Evolutionary conservation across 1,139 yeast genomes (phyloP).

Genomic region (Pneumocystis carinii): DNA sequence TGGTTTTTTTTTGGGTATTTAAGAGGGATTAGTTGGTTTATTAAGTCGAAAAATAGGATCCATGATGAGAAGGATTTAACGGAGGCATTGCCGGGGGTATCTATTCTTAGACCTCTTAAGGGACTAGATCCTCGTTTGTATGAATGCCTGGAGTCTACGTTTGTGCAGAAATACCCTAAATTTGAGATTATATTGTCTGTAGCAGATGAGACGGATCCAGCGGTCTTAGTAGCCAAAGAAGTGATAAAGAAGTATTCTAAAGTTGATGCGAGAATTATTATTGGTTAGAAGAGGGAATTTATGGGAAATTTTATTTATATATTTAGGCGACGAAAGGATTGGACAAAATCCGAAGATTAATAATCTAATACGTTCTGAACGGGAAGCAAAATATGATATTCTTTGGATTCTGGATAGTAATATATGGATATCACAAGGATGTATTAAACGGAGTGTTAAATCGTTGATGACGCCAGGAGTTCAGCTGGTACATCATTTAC

Average conservation of each 20-base stretch:
- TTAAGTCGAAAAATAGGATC: background rate
- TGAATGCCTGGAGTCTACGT: conserved; percentile 52
- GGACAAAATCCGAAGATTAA: conserved; percentile 89
- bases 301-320: background rate
- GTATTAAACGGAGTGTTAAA: conserved; percentile 50
- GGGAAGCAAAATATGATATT: conserved; percentile 51
- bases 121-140: conserved; percentile 69
- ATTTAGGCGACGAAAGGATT: conserved; percentile 27
- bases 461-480: conserved; percentile 36
- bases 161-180: conserved; percentile 55
- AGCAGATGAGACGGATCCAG: conserved; percentile 48
- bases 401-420: conserved; percentile 84
- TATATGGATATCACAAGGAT: conserved; percentile 60
- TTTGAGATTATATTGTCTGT: conserved; percentile 66
- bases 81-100: conserved; percentile 36
- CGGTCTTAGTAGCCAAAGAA: conserved; percentile 40
- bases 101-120: conserved; percentile 67
- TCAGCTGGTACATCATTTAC: conserved; percentile 67
- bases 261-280: conserved; percentile 44
- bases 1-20: background rate
- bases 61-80: background rate
- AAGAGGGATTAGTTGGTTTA: background rate
- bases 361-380: conserved; percentile 66
- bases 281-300: conserved; percentile 25
- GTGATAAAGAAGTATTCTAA: conserved; percentile 42